Base-by-base conservation (phyloP, 805 yeast genomes). In the Schwanniomyces polymorphus region DNA sequence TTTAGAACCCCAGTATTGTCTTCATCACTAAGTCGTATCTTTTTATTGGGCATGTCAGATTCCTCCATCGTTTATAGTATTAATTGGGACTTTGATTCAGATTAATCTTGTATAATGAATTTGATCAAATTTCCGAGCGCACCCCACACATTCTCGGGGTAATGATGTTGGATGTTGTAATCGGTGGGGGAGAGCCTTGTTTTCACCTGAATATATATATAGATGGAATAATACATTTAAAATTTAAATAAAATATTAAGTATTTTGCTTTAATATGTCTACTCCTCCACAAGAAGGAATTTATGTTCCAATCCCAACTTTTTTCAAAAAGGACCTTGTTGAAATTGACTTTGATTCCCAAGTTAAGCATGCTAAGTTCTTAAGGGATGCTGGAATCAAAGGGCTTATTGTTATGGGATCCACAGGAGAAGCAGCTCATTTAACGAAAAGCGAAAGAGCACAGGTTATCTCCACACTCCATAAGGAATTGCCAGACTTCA, bases 241-340 rank as follows among this genome's bases (percentile, higher is more conserved):
- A n/a, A n/a, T n/a, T n/a, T n/a, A n/a, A n/a, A n/a, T n/a, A n/a
- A n/a, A n/a, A n/a, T n/a, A n/a, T n/a, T n/a, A n/a, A 21, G 23
- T 21, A 21, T 21, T 4, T 3, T 12, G 4, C 27, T 10, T 3
- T 2, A 37, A 37, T 11, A 37, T 37, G 39, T 16, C 45, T 5
- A 9, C 21, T 11, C 31, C 41, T 26, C 41, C 41, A 38, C 14
- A 18, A 40, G 59, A 70, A 44, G 80, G 80, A 31, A 66, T 80
- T 34, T 80, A 80, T 63, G 75, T 81, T 9, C 84, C 84, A 27
- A 65, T 72, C 11, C 80, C 80, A 48, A 79, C 85, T 5, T 80
- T 80, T 58, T 79, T 78, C 75, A 73, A 75, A 54, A 60, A 59
- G 39, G 74, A 70, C 46, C 67, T 65, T 31, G 46, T 46, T 31